These are phyloP conservation scores for Cystofilobasidium capitatum DNA, from an alignment of 768 basidiomycete genomes.

Conservation along the genomic window DNA sequence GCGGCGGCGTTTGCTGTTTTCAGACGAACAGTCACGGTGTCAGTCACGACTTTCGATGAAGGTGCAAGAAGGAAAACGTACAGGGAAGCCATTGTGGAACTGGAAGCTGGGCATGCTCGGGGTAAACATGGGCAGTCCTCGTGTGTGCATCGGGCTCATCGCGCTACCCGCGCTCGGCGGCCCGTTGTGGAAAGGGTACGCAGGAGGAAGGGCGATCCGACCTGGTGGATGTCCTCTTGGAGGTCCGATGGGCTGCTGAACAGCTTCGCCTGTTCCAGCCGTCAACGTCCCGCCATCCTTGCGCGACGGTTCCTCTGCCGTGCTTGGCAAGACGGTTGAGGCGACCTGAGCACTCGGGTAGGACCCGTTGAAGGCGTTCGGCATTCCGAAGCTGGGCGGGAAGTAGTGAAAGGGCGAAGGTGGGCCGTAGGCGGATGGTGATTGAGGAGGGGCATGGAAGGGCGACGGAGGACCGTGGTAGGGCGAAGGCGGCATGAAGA, in stretches of 20 bases:
- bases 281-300: conserved; percentile 1
- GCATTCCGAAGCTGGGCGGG: background rate
- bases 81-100: conserved; percentile 42
- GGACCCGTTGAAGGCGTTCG: background rate
- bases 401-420: background rate
- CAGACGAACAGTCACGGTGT: conserved; percentile 2
- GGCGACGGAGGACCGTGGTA: conserved; percentile 20
- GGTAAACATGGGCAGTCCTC: conserved; percentile 83
- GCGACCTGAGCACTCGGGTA: background rate
- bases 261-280: conserved; percentile 26
- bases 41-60: conserved; percentile 27
- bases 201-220: conserved; percentile 57
- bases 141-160: conserved; percentile 49
- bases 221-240: conserved; percentile 50
- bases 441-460: conserved; percentile 14
- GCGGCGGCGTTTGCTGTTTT: conserved; percentile 43
- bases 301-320: background rate
- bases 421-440: background rate
- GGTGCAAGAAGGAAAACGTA: conserved; percentile 35
- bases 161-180: conserved; percentile 41
- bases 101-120: conserved; percentile 94
- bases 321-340: background rate
- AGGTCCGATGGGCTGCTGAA: background rate
- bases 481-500: conserved; percentile 41
- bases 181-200: conserved; percentile 22